phyloP scores from a whole-genome alignment of 371 early-diverging fungal genomes.

The Nematocida parisii region DNA sequence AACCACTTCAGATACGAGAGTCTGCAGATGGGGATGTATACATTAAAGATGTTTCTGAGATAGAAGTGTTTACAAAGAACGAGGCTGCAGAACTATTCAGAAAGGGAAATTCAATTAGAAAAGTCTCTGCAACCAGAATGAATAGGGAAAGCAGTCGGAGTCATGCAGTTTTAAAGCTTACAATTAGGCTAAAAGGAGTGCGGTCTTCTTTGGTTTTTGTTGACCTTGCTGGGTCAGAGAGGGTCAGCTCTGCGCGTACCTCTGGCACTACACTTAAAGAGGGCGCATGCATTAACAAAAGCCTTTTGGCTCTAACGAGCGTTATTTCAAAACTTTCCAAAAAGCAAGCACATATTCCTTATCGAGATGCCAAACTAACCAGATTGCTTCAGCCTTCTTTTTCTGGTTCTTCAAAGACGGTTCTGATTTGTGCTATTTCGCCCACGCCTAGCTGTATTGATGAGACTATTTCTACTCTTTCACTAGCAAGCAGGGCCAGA shows the following conservation, averaged over 20 bases:
- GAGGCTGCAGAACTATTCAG: conserved; percentile 54
- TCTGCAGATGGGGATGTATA: conserved; percentile 75
- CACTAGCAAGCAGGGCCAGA: conserved; percentile 70
- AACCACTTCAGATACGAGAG: conserved; percentile 80
- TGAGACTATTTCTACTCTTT: conserved; percentile 85
- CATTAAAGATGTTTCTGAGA: conserved; percentile 79
- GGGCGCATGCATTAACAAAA: conserved; percentile 92
- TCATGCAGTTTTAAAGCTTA: conserved; percentile 76
- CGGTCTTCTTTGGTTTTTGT: conserved; percentile 75
- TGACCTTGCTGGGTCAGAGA: conserved; percentile 97
- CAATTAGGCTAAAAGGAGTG: conserved; percentile 11
- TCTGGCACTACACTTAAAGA: conserved; percentile 88
- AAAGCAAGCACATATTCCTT: conserved; percentile 80
- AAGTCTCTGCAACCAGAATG: conserved; percentile 45
- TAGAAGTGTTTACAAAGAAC: conserved; percentile 20
- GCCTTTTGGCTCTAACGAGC: conserved; percentile 90
- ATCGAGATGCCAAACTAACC: conserved; percentile 94
- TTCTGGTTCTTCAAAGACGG: conserved; percentile 82
- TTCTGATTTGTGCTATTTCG: conserved; percentile 85
- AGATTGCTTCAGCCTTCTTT: conserved; percentile 85
- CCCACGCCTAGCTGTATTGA: conserved; percentile 74
- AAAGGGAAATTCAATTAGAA: conserved; percentile 31
- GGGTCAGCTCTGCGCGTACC: conserved; percentile 86
- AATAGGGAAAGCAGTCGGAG: conserved; percentile 57
- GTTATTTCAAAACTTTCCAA: conserved; percentile 89